These are phyloP conservation scores for Salinomyces thailandicus DNA, from an alignment of 2,329 filamentous ascomycete genomes.

Conservation along the genomic window DNA sequence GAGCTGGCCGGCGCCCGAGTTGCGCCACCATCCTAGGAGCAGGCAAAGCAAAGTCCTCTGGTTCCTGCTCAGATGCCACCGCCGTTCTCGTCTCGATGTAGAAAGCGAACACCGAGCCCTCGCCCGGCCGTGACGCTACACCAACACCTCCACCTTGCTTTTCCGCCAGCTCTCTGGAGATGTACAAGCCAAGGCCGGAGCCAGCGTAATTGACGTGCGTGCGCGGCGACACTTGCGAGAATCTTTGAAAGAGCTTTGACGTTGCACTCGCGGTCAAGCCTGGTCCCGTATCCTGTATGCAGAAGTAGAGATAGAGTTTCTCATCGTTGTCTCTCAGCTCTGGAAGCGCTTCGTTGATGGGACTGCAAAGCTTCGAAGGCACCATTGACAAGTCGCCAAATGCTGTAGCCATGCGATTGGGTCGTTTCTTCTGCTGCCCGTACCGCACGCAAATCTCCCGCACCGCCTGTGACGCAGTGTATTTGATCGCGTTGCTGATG, in stretches of 20 bases:
- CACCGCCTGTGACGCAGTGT: slow-evolving; percentile 16
- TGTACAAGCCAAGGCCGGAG: slow-evolving; percentile 53
- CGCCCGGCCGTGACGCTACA: slow-evolving; percentile 46
- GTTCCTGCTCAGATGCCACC: slow-evolving; percentile 1
- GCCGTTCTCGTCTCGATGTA: slow-evolving; percentile 43
- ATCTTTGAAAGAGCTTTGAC: slow-evolving; percentile 52
- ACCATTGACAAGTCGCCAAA: slow-evolving; percentile 10
- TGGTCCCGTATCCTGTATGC: slow-evolving; percentile 30
- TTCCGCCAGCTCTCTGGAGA: slow-evolving; percentile 55
- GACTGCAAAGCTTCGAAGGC: slow-evolving; percentile 1
- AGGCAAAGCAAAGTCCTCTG: background rate
- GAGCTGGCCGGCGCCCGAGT: background rate
- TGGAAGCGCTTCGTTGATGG: slow-evolving; percentile 4
- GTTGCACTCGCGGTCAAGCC: slow-evolving; percentile 30
- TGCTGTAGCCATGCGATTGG: slow-evolving; percentile 4
- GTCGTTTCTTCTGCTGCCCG: slow-evolving; percentile 3
- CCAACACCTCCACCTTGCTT: slow-evolving; percentile 62
- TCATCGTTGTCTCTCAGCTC: slow-evolving; percentile 16
- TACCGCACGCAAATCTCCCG: slow-evolving; percentile 7
- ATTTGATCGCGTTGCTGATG: slow-evolving; percentile 33
- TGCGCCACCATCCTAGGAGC: background rate
- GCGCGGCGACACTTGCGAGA: slow-evolving; percentile 55
- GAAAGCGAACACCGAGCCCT: slow-evolving; percentile 57
- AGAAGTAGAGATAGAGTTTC: slow-evolving; percentile 20
- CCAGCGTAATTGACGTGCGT: slow-evolving; percentile 57